Conservation (phyloP, 768 basidiomycete genomes). For the Phaffia tasmanica region DNA sequence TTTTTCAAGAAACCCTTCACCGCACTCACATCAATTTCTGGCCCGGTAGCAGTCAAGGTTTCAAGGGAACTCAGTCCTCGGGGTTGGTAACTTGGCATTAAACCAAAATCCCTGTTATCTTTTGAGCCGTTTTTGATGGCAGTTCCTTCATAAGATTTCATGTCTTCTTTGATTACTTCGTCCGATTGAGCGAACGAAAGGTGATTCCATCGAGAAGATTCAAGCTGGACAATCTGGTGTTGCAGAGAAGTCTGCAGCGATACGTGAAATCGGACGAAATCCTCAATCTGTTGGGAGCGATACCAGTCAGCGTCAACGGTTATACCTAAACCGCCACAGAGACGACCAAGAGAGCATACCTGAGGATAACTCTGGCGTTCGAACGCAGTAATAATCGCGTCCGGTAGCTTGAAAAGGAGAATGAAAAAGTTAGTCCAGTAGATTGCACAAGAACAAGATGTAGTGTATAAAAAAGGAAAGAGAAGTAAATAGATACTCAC, state of each 20-base stretch:
- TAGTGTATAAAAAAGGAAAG: neutral
- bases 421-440: neutral
- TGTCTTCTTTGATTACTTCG: neutral
- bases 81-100: conserved; percentile 70
- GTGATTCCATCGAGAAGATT: conserved; percentile 67
- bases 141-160: conserved; percentile 39
- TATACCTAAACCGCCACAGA: neutral
- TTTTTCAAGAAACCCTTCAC: neutral
- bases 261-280: conserved; percentile 72
- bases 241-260: conserved; percentile 73
- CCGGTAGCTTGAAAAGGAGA: conserved; percentile 49
- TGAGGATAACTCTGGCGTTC: conserved; percentile 71
- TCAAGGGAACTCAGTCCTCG: conserved; percentile 46
- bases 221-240: conserved; percentile 67
- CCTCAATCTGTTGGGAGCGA: conserved; percentile 51
- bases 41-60: conserved; percentile 59
- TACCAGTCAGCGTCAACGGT: neutral
- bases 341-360: conserved; percentile 38
- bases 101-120: conserved; percentile 76
- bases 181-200: conserved; percentile 1
- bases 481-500: neutral
- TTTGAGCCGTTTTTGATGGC: conserved; percentile 42
- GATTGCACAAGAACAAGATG: neutral
- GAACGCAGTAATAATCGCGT: conserved; percentile 70
- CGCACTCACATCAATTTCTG: conserved; percentile 51